Base-by-base conservation (phyloP, 305 asterid genomes). In the Lippia alba region DNA sequence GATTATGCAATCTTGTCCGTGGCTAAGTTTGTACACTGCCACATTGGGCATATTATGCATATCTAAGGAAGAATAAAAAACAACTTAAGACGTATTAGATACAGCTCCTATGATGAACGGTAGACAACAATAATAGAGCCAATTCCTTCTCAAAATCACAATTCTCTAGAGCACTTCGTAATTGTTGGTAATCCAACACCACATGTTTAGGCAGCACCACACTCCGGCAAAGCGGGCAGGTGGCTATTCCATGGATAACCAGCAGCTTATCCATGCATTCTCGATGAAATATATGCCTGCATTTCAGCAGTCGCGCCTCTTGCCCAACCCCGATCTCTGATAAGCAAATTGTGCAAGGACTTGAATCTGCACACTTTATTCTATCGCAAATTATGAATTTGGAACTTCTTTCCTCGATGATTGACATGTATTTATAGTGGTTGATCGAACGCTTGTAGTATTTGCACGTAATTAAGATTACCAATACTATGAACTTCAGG, bases 181-280 rank as follows among this genome's bases (percentile, higher is more conserved):
- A 3, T 6, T 16, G 14, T 16, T 39, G 3, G 12, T 59, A 59
- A 11, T 59, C 64, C 49, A 17, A 48, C 48, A 59, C 64, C 64
- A 36, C 15, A 1, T 36, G 30, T n/a, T 0, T 11, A 4, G 64
- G 30, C 49, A 59, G 32, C 64, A 59, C 64, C 64, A 15, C 64
- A 48, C 64, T 33, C 48, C 64, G 49, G 45, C 64, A 59, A 36
- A 59, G 64, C 14, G 64, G 64, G 64, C 64, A 59, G 7, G 48
- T 36, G 49, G 64, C 49, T 8, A 49, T 30, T 6, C 48, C 64
- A 1, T 58, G 20, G 39, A 24, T 5, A 33, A 48, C 36, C 24
- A 59, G 49, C 64, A 48, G 36, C 49, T 11, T 1, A 49, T 59
- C 64, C 49, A 59, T 3, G 15, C 64, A 59, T 4, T 36, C 30